Conservation (phyloP, 805 yeast genomes). For the Sugiyamaella qingdaonensis region DNA sequence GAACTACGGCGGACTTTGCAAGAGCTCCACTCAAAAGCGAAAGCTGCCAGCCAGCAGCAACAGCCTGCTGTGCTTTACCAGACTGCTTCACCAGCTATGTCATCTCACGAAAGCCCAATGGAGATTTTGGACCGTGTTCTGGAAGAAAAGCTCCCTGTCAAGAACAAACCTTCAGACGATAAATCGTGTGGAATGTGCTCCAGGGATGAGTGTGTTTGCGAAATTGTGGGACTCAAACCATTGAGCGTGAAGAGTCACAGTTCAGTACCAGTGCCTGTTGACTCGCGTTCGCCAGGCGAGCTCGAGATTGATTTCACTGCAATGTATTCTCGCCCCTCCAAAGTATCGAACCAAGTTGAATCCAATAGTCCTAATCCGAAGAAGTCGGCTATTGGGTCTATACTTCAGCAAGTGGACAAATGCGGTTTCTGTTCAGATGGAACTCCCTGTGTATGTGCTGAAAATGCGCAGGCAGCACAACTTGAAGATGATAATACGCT, state of each 20-base stretch:
- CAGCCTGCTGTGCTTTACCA: slow-evolving; percentile 27
- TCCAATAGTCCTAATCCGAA: neutral
- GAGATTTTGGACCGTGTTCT: slow-evolving; percentile 34
- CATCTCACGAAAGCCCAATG: slow-evolving; percentile 25
- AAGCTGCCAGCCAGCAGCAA: neutral
- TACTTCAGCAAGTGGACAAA: slow-evolving; percentile 44
- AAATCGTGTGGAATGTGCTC: slow-evolving; percentile 60
- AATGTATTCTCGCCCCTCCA: slow-evolving; percentile 31
- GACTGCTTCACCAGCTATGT: slow-evolving; percentile 52
- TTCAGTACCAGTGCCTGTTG: neutral
- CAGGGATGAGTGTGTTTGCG: slow-evolving; percentile 68
- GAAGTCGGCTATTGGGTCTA: neutral
- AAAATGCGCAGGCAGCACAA: slow-evolving; percentile 48
- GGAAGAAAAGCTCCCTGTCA: slow-evolving; percentile 33
- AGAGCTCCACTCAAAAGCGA: slow-evolving; percentile 25
- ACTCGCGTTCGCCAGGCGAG: slow-evolving; percentile 12
- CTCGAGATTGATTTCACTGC: slow-evolving; percentile 57
- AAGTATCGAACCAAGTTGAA: slow-evolving; percentile 10
- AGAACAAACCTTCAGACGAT: slow-evolving; percentile 17
- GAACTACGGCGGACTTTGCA: slow-evolving; percentile 30
- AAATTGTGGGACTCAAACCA: slow-evolving; percentile 33
- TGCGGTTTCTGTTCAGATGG: slow-evolving; percentile 95
- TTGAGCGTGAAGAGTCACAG: neutral
- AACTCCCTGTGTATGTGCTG: slow-evolving; percentile 89
- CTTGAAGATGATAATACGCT: slow-evolving; percentile 28